Percentiles rank a stretch among this genome's conserved stretches.
phyloP scores from a whole-genome alignment of 2,329 filamentous ascomycete genomes.

The Calonectria ilicicola region DNA sequence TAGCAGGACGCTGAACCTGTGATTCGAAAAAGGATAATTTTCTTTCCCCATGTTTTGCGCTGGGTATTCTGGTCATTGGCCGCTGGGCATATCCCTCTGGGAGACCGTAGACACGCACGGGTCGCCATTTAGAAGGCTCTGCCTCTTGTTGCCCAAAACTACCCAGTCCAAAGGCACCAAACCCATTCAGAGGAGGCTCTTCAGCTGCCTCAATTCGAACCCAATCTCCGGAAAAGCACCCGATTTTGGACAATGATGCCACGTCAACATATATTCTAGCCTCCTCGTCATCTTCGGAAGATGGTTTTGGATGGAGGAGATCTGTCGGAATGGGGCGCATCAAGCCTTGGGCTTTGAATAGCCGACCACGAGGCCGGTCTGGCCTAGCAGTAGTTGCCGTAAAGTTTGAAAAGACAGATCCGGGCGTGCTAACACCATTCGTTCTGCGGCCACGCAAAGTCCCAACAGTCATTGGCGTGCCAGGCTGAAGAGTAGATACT shows the following conservation, averaged over 20 bases:
- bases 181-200: conserved; percentile 77
- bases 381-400: conserved; percentile 85
- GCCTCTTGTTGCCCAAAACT: conserved; percentile 67
- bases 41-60: conserved; percentile 63
- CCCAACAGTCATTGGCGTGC: conserved; percentile 81
- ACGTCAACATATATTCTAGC: conserved; percentile 92
- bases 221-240: conserved; percentile 98
- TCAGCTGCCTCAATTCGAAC: conserved; percentile 84
- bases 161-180: conserved; percentile 75
- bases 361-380: conserved; percentile 77
- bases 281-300: conserved; percentile 83
- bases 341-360: conserved; percentile 87
- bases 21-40: conserved; percentile 75
- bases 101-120: conserved; percentile 89
- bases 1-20: conserved; percentile 71
- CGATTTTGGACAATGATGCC: conserved; percentile 85
- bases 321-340: conserved; percentile 79
- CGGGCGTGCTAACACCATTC: conserved; percentile 84
- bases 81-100: conserved; percentile 79
- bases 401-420: conserved; percentile 89
- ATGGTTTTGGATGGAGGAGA: conserved; percentile 85
- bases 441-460: conserved; percentile 67
- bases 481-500: conserved; percentile 82
- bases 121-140: conserved; percentile 78
- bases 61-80: conserved; percentile 70